Conservation (phyloP, 768 basidiomycete genomes). For the Ramaria rubella region DNA sequence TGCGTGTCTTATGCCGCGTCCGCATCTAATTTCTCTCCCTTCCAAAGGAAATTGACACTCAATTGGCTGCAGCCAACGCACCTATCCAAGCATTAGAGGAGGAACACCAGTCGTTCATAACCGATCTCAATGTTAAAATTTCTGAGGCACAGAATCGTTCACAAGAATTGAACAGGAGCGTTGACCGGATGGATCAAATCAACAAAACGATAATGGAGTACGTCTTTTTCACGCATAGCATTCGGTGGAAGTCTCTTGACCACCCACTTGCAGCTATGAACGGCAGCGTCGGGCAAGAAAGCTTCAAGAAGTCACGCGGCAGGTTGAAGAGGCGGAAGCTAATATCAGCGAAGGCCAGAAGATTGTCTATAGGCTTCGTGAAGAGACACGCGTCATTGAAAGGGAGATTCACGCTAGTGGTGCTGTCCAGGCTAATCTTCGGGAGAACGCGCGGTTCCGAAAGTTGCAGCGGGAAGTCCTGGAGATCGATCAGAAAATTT, state of each 20-base stretch:
- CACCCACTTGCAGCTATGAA: conserved; percentile 50
- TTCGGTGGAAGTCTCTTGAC: neutral
- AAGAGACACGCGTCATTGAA: conserved; percentile 52
- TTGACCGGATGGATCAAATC: conserved; percentile 53
- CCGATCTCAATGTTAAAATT: conserved; percentile 43
- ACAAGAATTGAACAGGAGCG: conserved; percentile 60
- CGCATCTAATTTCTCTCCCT: neutral
- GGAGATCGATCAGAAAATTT: conserved; percentile 63
- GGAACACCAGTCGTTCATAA: conserved; percentile 44
- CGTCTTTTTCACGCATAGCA: conserved; percentile 12
- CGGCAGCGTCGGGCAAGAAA: conserved; percentile 57
- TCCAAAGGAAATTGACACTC: conserved; percentile 54
- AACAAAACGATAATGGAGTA: conserved; percentile 65
- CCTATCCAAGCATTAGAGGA: conserved; percentile 60
- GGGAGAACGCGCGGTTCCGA: conserved; percentile 79
- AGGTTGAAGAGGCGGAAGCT: conserved; percentile 42
- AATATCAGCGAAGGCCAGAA: conserved; percentile 38
- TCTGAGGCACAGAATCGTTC: conserved; percentile 45
- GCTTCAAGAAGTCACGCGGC: conserved; percentile 51
- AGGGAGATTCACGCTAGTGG: conserved; percentile 76
- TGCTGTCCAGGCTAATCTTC: conserved; percentile 59
- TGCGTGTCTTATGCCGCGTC: neutral
- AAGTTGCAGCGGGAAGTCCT: conserved; percentile 60
- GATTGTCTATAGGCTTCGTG: conserved; percentile 36
- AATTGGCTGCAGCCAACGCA: conserved; percentile 51